Evolutionary conservation across 768 basidiomycete genomes (phyloP), one percentile per base, ranked within the genome.

Genomic region (Rhodosporidiobolus sp.): DNA sequence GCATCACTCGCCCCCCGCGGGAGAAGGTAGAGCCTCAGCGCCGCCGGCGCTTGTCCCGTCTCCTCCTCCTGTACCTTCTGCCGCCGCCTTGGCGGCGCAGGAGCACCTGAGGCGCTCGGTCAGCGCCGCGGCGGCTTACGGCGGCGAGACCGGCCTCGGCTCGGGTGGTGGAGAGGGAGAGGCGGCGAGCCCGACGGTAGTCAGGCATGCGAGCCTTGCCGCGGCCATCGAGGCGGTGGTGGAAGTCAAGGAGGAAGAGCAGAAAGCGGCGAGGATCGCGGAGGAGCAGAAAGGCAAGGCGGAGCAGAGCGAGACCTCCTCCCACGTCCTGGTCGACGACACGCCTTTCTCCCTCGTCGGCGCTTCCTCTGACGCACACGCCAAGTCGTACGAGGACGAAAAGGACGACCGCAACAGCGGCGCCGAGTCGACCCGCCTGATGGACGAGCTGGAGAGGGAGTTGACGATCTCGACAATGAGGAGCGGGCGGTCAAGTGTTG

Each of bases 361-460:
- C 7, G n/a, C n/a, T n/a, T n/a, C n/a, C n/a, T n/a, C n/a, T n/a
- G n/a, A n/a, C n/a, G n/a, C n/a, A n/a, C n/a, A n/a, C n/a, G n/a
- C n/a, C n/a, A 46, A 46, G 46, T 46, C 46, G 46, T 11, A 46
- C n/a, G n/a, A 38, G 35, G 60, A 28, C 10, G 61, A 52, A 20
- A 34, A 48, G 30, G 60, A 28, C 7, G 34, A 17, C 8, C 17
- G 11, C 48, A 0, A 17, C 5, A 19, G 43, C 30, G 70, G 66
- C 46, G 34, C 11, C 49, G 71, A 68, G 45, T 67, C 66, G 50
- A 55, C 71, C 14, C 28, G 66, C 20, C 30, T 72, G 2, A 64
- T 72, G 55, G 71, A 72, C 52, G 71, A 72, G 50, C 66, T 72
- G 19, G 66, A 72, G 62, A 35, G 71, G 16, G 71, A 72, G 57